phyloP scores from a whole-genome alignment of 2,329 filamentous ascomycete genomes.

The Onygenales sp. region DNA sequence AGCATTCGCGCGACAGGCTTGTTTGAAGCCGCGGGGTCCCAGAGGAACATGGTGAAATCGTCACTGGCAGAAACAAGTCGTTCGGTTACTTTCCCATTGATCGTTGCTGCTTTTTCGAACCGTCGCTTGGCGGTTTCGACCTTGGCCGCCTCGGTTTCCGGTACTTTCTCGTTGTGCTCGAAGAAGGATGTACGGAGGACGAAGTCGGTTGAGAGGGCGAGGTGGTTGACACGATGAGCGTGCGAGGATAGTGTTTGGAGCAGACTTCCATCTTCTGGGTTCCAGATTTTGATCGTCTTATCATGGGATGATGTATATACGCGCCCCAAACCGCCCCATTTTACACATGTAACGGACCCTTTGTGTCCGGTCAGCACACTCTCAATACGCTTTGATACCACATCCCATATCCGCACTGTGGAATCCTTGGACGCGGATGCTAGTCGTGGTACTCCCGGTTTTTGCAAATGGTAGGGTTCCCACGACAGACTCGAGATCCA shows the following conservation, averaged over 20 bases:
- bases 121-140: slow-evolving; percentile 65
- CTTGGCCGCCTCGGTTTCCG: slow-evolving; percentile 60
- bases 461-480: slow-evolving; percentile 86
- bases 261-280: slow-evolving; percentile 66
- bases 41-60: slow-evolving; percentile 93
- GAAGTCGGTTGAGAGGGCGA: slow-evolving; percentile 88
- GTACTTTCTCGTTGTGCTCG: slow-evolving; percentile 68
- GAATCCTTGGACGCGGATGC: slow-evolving; percentile 85
- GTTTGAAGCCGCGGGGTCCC: slow-evolving; percentile 68
- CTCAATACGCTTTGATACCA: slow-evolving; percentile 67
- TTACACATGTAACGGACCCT: slow-evolving; percentile 77
- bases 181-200: slow-evolving; percentile 77
- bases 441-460: slow-evolving; percentile 62
- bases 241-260: slow-evolving; percentile 72
- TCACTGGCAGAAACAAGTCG: slow-evolving; percentile 83
- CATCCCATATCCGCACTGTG: slow-evolving; percentile 80
- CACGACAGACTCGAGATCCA: slow-evolving; percentile 82
- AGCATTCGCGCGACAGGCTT: slow-evolving; percentile 82
- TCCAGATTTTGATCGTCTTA: slow-evolving; percentile 88
- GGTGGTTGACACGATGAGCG: slow-evolving; percentile 91
- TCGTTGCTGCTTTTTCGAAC: slow-evolving; percentile 74
- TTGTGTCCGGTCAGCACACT: slow-evolving; percentile 82
- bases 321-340: slow-evolving; percentile 82
- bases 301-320: slow-evolving; percentile 84
- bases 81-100: slow-evolving; percentile 69